Base-by-base conservation (phyloP, 345 rosid genomes). In the Heritiera fomes region DNA sequence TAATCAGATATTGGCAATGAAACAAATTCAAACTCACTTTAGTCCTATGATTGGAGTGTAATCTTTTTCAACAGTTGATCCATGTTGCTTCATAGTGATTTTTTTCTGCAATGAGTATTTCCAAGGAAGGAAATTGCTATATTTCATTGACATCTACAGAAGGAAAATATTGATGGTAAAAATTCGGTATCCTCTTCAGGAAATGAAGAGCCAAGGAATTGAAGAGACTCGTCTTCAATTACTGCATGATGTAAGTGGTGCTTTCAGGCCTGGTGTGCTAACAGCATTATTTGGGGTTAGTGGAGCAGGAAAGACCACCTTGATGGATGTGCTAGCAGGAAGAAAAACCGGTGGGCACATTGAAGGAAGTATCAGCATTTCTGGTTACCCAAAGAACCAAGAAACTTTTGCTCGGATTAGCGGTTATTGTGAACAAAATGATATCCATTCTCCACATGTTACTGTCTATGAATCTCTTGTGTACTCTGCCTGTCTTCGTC, bases 231-330 rank as follows among this genome's bases (percentile, higher is more conserved):
- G 86, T 46, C 91, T 93, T 15, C 93, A 92, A 72, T 82, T 93
- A 50, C 84, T 93, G 69, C 79, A 81, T 70, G 82, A 88, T 46
- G 91, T 89, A 53, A 89, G 95, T 49, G 97, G 98, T 77, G 89
- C 93, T 81, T 93, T 93, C 71, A 89, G 91, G 80, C 98, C 97
- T 1, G 98, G 98, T 17, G 80, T 88, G 30, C 80, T 93, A 78
- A 92, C 97, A 78, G 95, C 97, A 28, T 80, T 92, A 18, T 89
- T 93, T 71, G 98, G 98, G 3, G 92, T 92, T 1, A 92, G 95
- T 67, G 98, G 98, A 43, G 98, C 98, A 8, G 98, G 98, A n/a
- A 93, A 92, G 83, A 93, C 98, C 45, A 93, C 98, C 1, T 84
- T 93, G 75, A 90, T 93, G 90, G 98, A 93, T 77, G 97, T 93